These are phyloP conservation scores for Simplicillium sp. DNA, from an alignment of 2,329 filamentous ascomycete species.

Conservation along the genomic window DNA sequence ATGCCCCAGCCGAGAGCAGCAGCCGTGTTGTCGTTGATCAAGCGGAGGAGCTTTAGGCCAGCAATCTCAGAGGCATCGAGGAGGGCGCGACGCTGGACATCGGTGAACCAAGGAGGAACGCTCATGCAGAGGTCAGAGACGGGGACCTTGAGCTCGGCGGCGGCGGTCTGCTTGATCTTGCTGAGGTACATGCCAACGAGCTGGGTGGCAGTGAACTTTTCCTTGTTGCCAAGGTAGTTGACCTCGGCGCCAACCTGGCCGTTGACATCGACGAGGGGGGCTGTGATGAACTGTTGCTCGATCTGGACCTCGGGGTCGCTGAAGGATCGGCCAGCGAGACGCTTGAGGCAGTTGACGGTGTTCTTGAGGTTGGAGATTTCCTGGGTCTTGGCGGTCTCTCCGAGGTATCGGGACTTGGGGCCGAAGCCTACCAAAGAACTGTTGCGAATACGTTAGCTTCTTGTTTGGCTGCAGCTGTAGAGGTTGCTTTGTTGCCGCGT, in stretches of 20 bases:
- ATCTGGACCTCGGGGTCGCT: conserved; percentile 86
- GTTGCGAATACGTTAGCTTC: conserved; percentile 7
- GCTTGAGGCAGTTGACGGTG: conserved; percentile 87
- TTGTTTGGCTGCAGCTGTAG: too few species aligned
- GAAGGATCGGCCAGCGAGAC: conserved; percentile 77
- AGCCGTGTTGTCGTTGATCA: conserved; percentile 97
- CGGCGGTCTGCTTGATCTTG: conserved; percentile 85
- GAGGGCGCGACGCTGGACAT: conserved; percentile 79
- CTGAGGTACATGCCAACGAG: conserved; percentile 90
- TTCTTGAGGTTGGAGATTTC: conserved; percentile 99
- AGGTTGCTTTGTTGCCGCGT: too few species aligned
- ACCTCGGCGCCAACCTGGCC: conserved; percentile 95
- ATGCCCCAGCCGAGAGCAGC: conserved; percentile 95
- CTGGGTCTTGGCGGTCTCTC: conserved; percentile 94
- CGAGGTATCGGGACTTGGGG: conserved; percentile 86
- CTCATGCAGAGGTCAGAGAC: conserved; percentile 92
- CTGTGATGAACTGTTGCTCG: conserved; percentile 86
- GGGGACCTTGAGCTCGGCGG: conserved; percentile 78
- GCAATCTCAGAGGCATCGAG: conserved; percentile 91
- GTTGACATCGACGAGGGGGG: conserved; percentile 77
- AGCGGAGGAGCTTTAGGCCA: conserved; percentile 80
- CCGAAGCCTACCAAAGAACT: conserved; percentile 94
- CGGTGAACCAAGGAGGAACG: conserved; percentile 94
- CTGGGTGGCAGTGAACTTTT: conserved; percentile 90
- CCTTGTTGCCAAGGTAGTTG: conserved; percentile 86